Base-by-base conservation (phyloP, 306 rosid genomes). In the Acacia confusa region DNA sequence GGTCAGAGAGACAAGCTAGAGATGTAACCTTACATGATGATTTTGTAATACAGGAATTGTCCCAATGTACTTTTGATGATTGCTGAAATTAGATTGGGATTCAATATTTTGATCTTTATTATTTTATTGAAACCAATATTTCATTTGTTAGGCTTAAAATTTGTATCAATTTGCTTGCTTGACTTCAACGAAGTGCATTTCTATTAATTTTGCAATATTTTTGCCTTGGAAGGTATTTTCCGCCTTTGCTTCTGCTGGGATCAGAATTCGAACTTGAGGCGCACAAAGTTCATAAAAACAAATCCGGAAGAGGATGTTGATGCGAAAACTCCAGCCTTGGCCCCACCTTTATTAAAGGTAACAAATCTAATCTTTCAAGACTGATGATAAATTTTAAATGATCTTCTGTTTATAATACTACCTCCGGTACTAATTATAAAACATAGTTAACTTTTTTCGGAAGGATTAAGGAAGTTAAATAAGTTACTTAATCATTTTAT, bases 331-430 rank as follows among this genome's bases (percentile, higher is more conserved):
- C 89, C 94, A 91, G 78, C 80, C 91, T 95, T 68, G 97, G 99
- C 63, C 99, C 99, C 64, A 93, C 97, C 80, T 95, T 95, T 87
- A 91, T 95, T 81, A 95, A 92, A 95, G 99, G 99, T 92, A 80
- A 82, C 76, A 73, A 73, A 76, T 84, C 72, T 78, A 74, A 67
- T 78, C 76, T 81, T 82, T 67, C 57, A 78, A 52, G 73, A 69
- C 9, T 63, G 68, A 25, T 17, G 79, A 66, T 24, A 52, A 53
- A 41, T 77, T 72, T 84, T 30, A 61, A 38, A 50, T 75, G 70
- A 20, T 28, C 68, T 43, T 8, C 73, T n/a, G 36, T n/a, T 41
- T 70, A 70, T 70, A n/a, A n/a, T n/a, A n/a, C n/a, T n/a, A n/a
- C n/a, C n/a, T n/a, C n/a, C n/a, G n/a, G n/a, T n/a, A n/a, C n/a